A percentile compares a stretch with the other conserved stretches of the same genome.
Evolutionary conservation across 176 grass and related monocot genomes (phyloP).

Genomic region (Musa acuminata): DNA sequence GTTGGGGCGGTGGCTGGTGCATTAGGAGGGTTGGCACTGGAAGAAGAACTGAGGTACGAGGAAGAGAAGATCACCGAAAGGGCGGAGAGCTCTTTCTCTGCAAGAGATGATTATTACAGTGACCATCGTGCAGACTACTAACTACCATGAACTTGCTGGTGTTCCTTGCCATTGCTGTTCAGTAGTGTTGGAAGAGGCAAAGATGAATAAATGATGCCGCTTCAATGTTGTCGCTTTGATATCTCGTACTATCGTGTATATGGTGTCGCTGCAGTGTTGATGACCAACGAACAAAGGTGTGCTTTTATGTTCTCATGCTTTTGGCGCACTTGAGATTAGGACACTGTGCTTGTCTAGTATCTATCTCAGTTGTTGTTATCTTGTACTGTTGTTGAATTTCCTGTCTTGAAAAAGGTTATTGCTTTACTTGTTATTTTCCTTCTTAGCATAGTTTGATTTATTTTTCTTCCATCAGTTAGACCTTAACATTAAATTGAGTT

Average conservation of each 20-base stretch:
- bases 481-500: too few relatives aligned
- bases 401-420: neutral
- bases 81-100: conserved; percentile 37
- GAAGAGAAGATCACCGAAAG: conserved; percentile 60
- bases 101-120: conserved; percentile 42
- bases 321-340: neutral
- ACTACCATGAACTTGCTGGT: conserved; percentile 12
- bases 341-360: neutral
- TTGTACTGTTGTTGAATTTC: neutral
- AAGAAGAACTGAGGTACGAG: conserved; percentile 61
- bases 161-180: neutral
- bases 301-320: neutral
- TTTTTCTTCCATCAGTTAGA: neutral
- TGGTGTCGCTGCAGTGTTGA: neutral
- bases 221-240: conserved; percentile 4
- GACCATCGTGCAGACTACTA: conserved; percentile 61
- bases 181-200: conserved; percentile 23
- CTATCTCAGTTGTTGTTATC: neutral
- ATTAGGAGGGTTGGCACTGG: conserved; percentile 44
- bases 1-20: conserved; percentile 54
- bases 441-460: neutral
- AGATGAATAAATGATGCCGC: neutral
- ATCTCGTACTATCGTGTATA: conserved; percentile 6
- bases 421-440: neutral
- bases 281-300: neutral